Conservation (phyloP, 805 yeast species). For the Tetrapisispora pingtungensis region DNA sequence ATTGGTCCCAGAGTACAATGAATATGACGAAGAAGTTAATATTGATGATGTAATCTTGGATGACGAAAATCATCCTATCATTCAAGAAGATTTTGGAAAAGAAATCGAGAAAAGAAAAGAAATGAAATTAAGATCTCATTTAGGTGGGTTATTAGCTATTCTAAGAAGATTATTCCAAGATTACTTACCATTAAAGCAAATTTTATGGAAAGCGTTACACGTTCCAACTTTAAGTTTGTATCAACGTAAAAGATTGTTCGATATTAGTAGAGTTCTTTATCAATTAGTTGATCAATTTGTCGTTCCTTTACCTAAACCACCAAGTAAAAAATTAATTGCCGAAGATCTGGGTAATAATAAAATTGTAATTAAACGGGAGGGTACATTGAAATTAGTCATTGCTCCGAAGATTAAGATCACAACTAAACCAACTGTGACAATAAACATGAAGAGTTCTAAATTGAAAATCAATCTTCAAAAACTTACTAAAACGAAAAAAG, state of each 20-base stretch:
- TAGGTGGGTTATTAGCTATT: slow-evolving; percentile 19
- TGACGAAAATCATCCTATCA: slow-evolving; percentile 10
- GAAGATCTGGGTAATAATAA: slow-evolving; percentile 42
- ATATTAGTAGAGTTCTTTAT: slow-evolving; percentile 55
- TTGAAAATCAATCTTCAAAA: slow-evolving; percentile 9
- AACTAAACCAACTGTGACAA: slow-evolving; percentile 2
- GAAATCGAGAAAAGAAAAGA: slow-evolving; percentile 17
- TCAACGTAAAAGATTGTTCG: slow-evolving; percentile 54
- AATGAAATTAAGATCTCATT: slow-evolving; percentile 19
- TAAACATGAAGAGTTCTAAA: slow-evolving; percentile 5
- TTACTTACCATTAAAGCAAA: slow-evolving; percentile 45
- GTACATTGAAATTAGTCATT: slow-evolving; percentile 24
- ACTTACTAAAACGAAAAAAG: neutral
- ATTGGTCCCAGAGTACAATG: slow-evolving; percentile 16
- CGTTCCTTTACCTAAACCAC: slow-evolving; percentile 60
- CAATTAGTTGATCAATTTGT: slow-evolving; percentile 48
- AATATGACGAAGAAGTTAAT: slow-evolving; percentile 9
- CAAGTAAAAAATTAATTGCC: slow-evolving; percentile 56
- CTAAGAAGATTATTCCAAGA: slow-evolving; percentile 24
- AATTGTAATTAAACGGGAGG: slow-evolving; percentile 51
- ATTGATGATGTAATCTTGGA: slow-evolving; percentile 4
- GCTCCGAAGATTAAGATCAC: slow-evolving; percentile 14
- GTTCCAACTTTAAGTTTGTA: slow-evolving; percentile 48
- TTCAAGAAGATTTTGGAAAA: slow-evolving; percentile 10
- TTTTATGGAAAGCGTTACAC: slow-evolving; percentile 63